Evolutionary conservation across 805 yeast species (phyloP).

Genomic region (Saccharomyces eubayanus): DNA sequence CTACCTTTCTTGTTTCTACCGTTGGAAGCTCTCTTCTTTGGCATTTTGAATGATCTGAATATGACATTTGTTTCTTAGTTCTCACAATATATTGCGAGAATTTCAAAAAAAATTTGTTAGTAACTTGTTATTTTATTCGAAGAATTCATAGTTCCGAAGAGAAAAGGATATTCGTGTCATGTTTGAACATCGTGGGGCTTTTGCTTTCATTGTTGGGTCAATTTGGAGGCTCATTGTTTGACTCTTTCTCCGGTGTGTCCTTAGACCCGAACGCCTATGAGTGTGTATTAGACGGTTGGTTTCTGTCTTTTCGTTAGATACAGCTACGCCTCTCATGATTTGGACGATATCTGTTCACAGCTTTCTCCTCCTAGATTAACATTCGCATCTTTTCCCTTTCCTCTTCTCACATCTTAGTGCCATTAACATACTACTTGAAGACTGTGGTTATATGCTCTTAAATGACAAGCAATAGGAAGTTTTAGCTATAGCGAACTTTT

Average conservation of each 20-base stretch:
- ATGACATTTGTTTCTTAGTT: neutral
- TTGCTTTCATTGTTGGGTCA: neutral
- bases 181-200: neutral
- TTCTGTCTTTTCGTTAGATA: neutral
- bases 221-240: neutral
- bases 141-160: neutral
- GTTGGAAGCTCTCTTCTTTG: slow-evolving; percentile 99
- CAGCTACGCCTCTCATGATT: neutral
- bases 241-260: neutral
- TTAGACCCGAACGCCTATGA: neutral
- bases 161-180: neutral
- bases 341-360: neutral
- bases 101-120: neutral
- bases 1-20: slow-evolving; percentile 99
- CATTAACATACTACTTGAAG: slow-evolving; percentile 10
- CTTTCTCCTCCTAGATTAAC: neutral
- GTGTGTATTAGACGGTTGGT: neutral
- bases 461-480: neutral
- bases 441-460: slow-evolving; percentile 7
- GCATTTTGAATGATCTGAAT: slow-evolving; percentile 53
- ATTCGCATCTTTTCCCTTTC: neutral
- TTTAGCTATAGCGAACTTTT: neutral
- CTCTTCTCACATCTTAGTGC: neutral
- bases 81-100: neutral
- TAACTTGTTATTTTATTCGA: neutral